Base-by-base conservation (phyloP, 805 yeast genomes). In the Yamadazyma endophytica region DNA sequence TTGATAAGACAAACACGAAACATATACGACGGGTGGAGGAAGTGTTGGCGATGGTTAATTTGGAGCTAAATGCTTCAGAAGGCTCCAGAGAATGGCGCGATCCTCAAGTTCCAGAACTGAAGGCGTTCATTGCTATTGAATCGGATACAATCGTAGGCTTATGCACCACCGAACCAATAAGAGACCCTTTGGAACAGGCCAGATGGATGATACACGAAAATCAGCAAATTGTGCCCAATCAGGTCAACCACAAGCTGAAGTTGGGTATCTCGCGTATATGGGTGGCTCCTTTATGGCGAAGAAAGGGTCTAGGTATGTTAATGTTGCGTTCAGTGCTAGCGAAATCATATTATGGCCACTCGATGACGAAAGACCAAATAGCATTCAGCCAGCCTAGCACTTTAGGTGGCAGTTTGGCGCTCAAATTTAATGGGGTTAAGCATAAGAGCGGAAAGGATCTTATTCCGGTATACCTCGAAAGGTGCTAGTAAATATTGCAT, bases 311-410 rank as follows among this genome's bases (percentile, higher is more conserved):
- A 9, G 84, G 75, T 0, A 43, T 55, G 5, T 49, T 46, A 25
- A 45, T 82, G 27, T 43, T 81, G 4, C 50, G 68, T 3, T 49
- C 63, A 3, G 74, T 77, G 1, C 52, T 66, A 32, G 47, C 47
- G 1, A 42, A 73, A 33, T 56, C 73, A 15, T 54, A 78, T 1
- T 74, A 73, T 44, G 86, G 85, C 0, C 46, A 70, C 33, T 29
- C 15, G 0, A 42, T 79, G 9, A 53, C 55, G 2, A 68, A 54
- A 34, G 42, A 39, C 11, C 68, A 74, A 36, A 50, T 82, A 13
- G 83, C 78, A 1, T 82, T 85, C 75, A 77, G 85, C 26, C 90
- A 82, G 49, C 88, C 89, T 0, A 76, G 83, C 36, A 72, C 65
- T 29, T 65, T 70, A 35, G 90, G 90, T 0, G 76, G 77, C 2